Base-by-base conservation (phyloP, 2,329 filamentous ascomycete species). In the Fusarium heterosporum region DNA sequence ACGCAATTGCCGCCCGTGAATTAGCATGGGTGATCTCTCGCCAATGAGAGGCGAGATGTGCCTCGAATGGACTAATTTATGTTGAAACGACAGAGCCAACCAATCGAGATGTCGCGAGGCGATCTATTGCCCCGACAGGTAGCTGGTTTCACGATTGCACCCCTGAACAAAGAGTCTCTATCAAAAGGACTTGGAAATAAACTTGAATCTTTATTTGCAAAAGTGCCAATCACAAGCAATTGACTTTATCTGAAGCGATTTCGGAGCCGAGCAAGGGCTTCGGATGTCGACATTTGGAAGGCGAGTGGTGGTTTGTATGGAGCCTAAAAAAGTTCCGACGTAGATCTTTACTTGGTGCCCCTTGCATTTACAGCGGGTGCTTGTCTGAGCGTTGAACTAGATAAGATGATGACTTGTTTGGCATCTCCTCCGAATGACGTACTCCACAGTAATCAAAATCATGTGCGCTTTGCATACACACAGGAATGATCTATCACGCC, bases 161-260 rank as follows among this genome's bases (percentile, higher is more conserved):
- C 64, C 60, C 65, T 66, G 64, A 54, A 61, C 52, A 63, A 49
- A 26, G 32, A 63, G 58, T 41, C 13, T 46, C 36, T n/a, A 13
- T 47, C 63, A 67, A 67, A 67, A 68, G 64, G 19, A 49, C 64
- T 43, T 40, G 34, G 12, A 5, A 10, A 26, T 36, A 32, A 40
- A 36, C 11, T 10, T 32, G n/a, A 39, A n/a, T 29, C 49, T 29
- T 54, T 48, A 12, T 43, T 32, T 16, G 42, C 52, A 67, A 66
- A 66, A 66, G 64, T 68, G 42, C 65, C 60, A 66, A 64, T 62
- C 64, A 66, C 48, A 26, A 54, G 64, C 40, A 48, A 41, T 34
- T 55, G 12, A 43, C 17, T 30, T 26, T 41, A 36, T 46, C 28
- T 56, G 30, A 39, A 40, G 48, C 22, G 17, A 52, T 50, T 9